phyloP scores from a whole-genome alignment of 768 basidiomycete species.

The Trametes cinnabarina region DNA sequence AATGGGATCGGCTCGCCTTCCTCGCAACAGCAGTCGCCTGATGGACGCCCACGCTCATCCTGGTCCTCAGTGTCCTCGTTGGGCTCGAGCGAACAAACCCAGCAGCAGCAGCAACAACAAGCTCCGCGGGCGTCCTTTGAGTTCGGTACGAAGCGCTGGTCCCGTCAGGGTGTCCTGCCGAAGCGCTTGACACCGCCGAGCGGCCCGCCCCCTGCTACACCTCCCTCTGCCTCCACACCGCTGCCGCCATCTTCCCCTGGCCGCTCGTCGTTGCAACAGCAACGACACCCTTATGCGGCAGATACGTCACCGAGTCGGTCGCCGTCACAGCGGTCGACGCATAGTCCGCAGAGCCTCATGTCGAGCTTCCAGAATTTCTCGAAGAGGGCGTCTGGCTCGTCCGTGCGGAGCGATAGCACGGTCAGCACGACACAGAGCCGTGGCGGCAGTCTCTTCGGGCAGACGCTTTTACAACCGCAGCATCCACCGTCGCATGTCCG shows the following conservation, averaged over 20 bases:
- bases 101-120: slow-evolving; percentile 14
- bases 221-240: slow-evolving; percentile 18
- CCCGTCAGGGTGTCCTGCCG: slow-evolving; percentile 39
- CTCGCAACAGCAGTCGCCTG: neutral
- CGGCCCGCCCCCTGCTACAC: slow-evolving; percentile 57
- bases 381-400: slow-evolving; percentile 30
- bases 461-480: slow-evolving; percentile 24
- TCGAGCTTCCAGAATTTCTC: slow-evolving; percentile 27
- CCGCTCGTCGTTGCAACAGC: slow-evolving; percentile 17
- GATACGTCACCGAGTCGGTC: slow-evolving; percentile 22
- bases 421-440: slow-evolving; percentile 25
- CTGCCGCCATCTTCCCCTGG: slow-evolving; percentile 9
- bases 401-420: slow-evolving; percentile 27
- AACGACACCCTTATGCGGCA: slow-evolving; percentile 28
- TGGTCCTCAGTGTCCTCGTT: slow-evolving; percentile 24
- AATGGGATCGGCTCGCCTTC: slow-evolving; percentile 6
- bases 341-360: slow-evolving; percentile 24
- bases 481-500: slow-evolving; percentile 29
- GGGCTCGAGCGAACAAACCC: slow-evolving; percentile 21
- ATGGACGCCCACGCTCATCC: slow-evolving; percentile 18
- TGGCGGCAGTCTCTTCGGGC: slow-evolving; percentile 16
- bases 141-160: slow-evolving; percentile 28
- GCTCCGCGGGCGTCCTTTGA: slow-evolving; percentile 16
- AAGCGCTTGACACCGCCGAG: slow-evolving; percentile 55
- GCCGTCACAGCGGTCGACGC: slow-evolving; percentile 23